phyloP scores from a whole-genome alignment of 176 grass and related monocot species.

The Typha latifolia region DNA sequence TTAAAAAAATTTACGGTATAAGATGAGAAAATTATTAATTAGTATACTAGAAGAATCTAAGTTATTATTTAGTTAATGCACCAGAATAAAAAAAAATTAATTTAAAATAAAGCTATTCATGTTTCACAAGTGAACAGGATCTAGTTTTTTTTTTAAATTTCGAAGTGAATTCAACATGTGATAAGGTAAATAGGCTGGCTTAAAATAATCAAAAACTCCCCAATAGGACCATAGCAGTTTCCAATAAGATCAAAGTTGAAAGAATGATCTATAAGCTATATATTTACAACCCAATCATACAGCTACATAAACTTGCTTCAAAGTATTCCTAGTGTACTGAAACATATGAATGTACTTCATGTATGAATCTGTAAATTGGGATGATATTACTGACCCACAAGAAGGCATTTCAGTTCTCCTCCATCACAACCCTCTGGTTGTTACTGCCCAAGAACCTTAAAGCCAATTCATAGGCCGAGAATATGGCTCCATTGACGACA shows the following conservation, averaged over 20 bases:
- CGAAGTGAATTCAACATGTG: no score
- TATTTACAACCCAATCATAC: neutral
- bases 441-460: conserved; percentile 48
- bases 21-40: no score
- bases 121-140: no score
- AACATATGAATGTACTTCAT: neutral
- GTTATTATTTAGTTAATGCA: no score
- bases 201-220: no score
- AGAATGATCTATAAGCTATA: neutral
- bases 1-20: no score
- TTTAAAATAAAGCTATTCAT: no score
- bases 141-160: no score
- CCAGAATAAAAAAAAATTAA: no score
- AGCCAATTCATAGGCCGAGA: conserved; percentile 79
- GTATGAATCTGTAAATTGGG: neutral
- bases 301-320: neutral
- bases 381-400: neutral
- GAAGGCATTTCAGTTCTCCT: conserved; percentile 49
- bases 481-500: conserved; percentile 91
- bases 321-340: neutral
- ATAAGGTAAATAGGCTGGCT: no score
- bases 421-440: conserved; percentile 36
- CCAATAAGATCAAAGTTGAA: neutral
- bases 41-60: no score
- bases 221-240: neutral